These are phyloP conservation scores for Leishmania major DNA, from an alignment of 208 protist genomes.

Conservation along the genomic window DNA sequence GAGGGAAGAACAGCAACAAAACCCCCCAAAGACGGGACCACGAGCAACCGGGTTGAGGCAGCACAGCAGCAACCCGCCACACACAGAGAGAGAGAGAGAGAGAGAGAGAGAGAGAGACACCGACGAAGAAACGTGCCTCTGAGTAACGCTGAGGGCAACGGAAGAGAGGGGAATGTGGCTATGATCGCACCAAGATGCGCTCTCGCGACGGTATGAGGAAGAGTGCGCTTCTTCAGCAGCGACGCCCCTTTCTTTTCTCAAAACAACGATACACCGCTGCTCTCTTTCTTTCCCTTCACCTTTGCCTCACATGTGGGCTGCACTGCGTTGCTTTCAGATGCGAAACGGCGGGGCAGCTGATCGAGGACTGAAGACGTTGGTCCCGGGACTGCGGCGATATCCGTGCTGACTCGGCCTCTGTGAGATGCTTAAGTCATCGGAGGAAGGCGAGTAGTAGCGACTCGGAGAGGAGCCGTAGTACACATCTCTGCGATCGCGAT, in stretches of 20 bases:
- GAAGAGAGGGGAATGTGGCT: neutral
- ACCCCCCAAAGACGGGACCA: neutral
- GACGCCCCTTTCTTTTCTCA: neutral
- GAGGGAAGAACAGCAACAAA: neutral
- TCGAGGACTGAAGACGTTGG: neutral
- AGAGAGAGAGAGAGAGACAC: neutral
- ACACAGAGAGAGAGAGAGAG: neutral
- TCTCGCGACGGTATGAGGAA: neutral
- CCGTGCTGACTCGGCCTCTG: neutral
- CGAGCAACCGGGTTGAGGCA: neutral
- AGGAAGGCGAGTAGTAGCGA: neutral
- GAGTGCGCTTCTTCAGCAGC: neutral
- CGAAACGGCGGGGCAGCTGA: neutral
- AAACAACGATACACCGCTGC: too few relatives aligned
- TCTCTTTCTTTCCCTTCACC: neutral
- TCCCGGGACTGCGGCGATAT: neutral
- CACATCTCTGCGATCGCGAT: constrained; percentile 5
- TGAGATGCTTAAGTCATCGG: neutral
- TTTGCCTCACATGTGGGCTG: neutral
- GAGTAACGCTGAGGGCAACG: neutral
- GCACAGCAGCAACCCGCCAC: neutral
- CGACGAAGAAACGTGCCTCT: neutral
- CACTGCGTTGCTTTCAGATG: neutral
- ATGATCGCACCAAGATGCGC: neutral
- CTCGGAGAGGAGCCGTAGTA: constrained; percentile 8